Evolutionary conservation across 2,329 filamentous ascomycete genomes (phyloP).

Genomic region (Gnomoniopsis smithogilvyi): DNA sequence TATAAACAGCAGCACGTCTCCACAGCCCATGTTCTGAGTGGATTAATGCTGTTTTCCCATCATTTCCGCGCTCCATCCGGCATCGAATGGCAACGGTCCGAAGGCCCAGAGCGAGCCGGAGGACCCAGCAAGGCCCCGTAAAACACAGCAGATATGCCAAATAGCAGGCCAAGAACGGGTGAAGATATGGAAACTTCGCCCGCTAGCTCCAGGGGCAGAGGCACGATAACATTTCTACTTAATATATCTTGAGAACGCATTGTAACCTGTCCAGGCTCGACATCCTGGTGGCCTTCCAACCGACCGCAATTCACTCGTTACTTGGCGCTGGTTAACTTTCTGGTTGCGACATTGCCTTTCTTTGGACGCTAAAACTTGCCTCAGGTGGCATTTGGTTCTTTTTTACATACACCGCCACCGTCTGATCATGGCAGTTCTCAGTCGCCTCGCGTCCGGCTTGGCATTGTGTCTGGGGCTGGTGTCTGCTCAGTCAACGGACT

Average conservation of each 20-base stretch:
- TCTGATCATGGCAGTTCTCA: neutral
- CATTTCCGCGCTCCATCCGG: neutral
- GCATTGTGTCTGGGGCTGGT: neutral
- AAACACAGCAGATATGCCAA: too few species aligned
- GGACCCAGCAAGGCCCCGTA: neutral
- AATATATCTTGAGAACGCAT: neutral
- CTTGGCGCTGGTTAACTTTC: neutral
- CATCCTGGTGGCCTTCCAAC: neutral
- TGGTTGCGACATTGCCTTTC: neutral
- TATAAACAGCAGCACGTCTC: neutral
- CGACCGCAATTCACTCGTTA: neutral
- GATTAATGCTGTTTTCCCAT: neutral
- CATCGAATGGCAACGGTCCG: neutral
- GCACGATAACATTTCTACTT: neutral
- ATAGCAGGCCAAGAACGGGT: neutral
- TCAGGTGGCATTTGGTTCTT: neutral
- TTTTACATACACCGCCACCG: neutral
- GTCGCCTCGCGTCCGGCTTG: constrained; percentile 9
- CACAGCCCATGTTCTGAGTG: neutral
- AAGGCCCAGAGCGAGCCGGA: neutral
- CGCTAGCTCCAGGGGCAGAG: neutral
- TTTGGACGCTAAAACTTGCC: neutral
- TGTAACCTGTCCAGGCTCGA: neutral
- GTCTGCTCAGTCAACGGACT: constrained; percentile 6
- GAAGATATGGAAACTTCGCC: neutral